Percentiles rank a stretch among this genome's conserved stretches.
Evolutionary conservation across 1,284 basidiomycete genomes (phyloP).

Genomic region (Papiliotrema laurentii): DNA sequence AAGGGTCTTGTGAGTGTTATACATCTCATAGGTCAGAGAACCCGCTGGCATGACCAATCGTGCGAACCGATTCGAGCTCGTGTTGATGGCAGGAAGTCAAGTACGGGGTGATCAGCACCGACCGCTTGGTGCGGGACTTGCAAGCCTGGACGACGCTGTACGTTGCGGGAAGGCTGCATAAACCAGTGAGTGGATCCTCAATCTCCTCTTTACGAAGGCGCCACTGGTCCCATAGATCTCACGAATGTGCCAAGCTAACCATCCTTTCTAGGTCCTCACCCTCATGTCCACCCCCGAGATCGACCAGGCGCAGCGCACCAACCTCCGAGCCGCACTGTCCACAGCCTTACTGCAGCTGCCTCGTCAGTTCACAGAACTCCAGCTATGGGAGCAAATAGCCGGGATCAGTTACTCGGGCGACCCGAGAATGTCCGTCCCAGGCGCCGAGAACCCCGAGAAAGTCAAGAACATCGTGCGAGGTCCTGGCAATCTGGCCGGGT

Average conservation of each 20-base stretch:
- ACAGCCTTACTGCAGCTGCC: slow-evolving; percentile 56
- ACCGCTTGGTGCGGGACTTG: slow-evolving; percentile 81
- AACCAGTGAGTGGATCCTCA: slow-evolving; percentile 55
- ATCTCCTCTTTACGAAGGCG: neutral
- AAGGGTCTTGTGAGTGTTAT: slow-evolving; percentile 67
- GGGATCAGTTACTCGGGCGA: slow-evolving; percentile 80
- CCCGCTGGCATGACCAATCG: too few species aligned
- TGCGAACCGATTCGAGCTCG: too few species aligned
- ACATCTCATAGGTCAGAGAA: too few species aligned
- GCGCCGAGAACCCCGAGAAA: slow-evolving; percentile 91
- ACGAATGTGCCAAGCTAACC: neutral
- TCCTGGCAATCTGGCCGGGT: slow-evolving; percentile 65
- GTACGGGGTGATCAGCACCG: slow-evolving; percentile 93
- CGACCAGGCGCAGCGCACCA: slow-evolving; percentile 86
- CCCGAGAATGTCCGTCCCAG: slow-evolving; percentile 81
- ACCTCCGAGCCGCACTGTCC: slow-evolving; percentile 81
- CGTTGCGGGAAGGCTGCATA: slow-evolving; percentile 93
- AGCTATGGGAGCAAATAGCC: slow-evolving; percentile 81
- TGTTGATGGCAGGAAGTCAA: slow-evolving; percentile 68
- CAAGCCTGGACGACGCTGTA: slow-evolving; percentile 92
- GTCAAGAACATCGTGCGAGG: slow-evolving; percentile 86
- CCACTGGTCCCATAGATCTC: neutral
- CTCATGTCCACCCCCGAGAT: slow-evolving; percentile 83
- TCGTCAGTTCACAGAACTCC: slow-evolving; percentile 61
- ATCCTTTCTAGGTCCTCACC: slow-evolving; percentile 62